phyloP scores from a whole-genome alignment of 2,329 filamentous ascomycete genomes.

The Colletotrichum brevisporum region DNA sequence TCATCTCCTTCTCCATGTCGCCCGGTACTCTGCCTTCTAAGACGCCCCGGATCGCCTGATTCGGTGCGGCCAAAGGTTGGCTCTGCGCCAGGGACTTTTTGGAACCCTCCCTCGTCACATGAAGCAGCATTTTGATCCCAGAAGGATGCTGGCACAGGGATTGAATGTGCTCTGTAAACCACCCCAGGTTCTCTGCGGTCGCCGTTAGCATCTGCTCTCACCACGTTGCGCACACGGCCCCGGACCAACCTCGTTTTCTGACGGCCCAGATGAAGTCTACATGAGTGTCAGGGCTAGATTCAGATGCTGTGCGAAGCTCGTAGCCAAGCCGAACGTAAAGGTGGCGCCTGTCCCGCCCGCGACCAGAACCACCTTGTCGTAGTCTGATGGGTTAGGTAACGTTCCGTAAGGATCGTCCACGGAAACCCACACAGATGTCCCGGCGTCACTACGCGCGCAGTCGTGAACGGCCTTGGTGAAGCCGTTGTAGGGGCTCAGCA shows the following conservation, averaged over 20 bases:
- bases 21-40: not conserved
- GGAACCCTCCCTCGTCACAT: conserved; percentile 11
- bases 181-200: conserved; percentile 15
- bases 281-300: not conserved
- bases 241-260: not conserved
- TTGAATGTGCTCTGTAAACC: conserved; percentile 20
- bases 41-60: not conserved
- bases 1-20: not conserved
- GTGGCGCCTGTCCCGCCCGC: conserved; percentile 45
- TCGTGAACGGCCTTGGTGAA: conserved; percentile 65
- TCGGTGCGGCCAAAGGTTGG: not conserved
- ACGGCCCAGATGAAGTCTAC: conserved; percentile 7
- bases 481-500: conserved; percentile 64
- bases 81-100: not conserved
- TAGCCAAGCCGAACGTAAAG: conserved; percentile 44
- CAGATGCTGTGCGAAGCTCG: conserved; percentile 3
- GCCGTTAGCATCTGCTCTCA: not conserved
- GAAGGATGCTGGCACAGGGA: conserved; percentile 2
- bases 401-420: conserved; percentile 69
- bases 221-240: not conserved
- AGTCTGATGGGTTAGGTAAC: conserved; percentile 57
- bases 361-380: conserved; percentile 44
- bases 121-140: conserved; percentile 21
- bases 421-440: conserved; percentile 57
- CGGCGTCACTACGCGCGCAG: conserved; percentile 59